Conservation (phyloP, 352 stramenopile species). For the Blastocystis sp. region DNA sequence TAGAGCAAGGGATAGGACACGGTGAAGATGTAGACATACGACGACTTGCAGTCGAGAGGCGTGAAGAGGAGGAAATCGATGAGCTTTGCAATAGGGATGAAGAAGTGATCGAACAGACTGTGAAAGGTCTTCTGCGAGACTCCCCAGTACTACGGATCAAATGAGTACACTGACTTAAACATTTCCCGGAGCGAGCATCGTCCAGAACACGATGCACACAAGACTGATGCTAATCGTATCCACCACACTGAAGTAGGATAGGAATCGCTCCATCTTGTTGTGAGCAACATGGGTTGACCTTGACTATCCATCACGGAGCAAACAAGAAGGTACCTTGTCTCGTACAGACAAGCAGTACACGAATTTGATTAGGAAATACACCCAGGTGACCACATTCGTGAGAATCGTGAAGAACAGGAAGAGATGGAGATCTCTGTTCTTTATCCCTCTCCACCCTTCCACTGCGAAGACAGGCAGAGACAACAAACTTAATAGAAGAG, state of each 20-base stretch:
- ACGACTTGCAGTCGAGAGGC: conserved; percentile 2
- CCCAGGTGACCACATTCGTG: conserved; percentile 16
- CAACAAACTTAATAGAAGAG: background rate
- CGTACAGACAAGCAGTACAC: conserved; percentile 13
- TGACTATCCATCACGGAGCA: background rate
- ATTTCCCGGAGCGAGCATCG: background rate
- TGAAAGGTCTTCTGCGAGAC: background rate
- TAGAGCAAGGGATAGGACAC: conserved; percentile 42
- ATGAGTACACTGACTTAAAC: background rate
- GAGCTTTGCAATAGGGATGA: conserved; percentile 20
- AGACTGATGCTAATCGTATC: conserved; percentile 36
- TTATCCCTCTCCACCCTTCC: background rate
- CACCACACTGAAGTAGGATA: conserved; percentile 25
- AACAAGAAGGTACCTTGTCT: background rate
- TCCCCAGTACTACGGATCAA: conserved; percentile 16
- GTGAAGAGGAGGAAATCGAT: conserved; percentile 51
- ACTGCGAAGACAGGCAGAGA: conserved; percentile 35
- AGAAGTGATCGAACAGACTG: conserved; percentile 41
- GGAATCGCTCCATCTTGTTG: conserved; percentile 1
- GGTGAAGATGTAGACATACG: background rate
- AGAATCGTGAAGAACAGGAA: conserved; percentile 47
- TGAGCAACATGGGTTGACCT: conserved; percentile 3
- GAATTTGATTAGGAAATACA: conserved; percentile 40
- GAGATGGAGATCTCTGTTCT: background rate
- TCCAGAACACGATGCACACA: conserved; percentile 66